A percentile compares a stretch with the other conserved stretches of the same genome.
Evolutionary conservation across 371 early-diverging fungal genomes (phyloP).

Genomic region (Mucor sp.): DNA sequence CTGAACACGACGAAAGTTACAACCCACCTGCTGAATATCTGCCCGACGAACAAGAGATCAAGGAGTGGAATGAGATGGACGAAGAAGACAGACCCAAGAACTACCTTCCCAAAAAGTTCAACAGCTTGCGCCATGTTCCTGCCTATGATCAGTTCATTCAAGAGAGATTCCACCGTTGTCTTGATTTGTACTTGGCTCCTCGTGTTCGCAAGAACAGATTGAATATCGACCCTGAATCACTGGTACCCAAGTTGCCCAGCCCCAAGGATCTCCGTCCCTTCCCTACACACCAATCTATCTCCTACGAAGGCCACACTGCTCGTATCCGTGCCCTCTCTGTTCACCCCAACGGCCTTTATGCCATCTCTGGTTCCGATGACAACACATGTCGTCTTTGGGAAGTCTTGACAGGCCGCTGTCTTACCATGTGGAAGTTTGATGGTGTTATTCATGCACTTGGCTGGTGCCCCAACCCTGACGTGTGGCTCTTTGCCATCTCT

Average conservation of each 20-base stretch:
- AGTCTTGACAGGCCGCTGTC: conserved; percentile 85
- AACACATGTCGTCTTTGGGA: conserved; percentile 91
- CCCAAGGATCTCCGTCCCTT: conserved; percentile 95
- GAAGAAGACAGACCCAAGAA: conserved; percentile 80
- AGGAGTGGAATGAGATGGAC: conserved; percentile 78
- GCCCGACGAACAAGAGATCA: conserved; percentile 76
- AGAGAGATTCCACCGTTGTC: conserved; percentile 94
- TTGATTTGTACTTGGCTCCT: conserved; percentile 96
- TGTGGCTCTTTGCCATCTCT: conserved; percentile 81
- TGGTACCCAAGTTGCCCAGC: conserved; percentile 95
- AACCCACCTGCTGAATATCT: conserved; percentile 98
- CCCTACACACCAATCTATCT: conserved; percentile 81
- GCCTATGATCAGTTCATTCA: conserved; percentile 86
- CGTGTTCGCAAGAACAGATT: conserved; percentile 86
- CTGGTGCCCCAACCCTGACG: conserved; percentile 88
- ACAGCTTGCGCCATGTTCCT: conserved; percentile 82
- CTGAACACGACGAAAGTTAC: conserved; percentile 93
- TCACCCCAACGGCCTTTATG: conserved; percentile 90
- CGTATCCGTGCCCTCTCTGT: conserved; percentile 84
- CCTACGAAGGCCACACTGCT: conserved; percentile 80
- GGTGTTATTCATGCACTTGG: conserved; percentile 71
- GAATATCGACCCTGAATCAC: conserved; percentile 88
- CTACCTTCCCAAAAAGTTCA: conserved; percentile 85
- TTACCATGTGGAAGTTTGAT: conserved; percentile 73
- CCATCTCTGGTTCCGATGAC: conserved; percentile 91